Conservation (phyloP, 2,329 filamentous ascomycete genomes). For the Exophiala alcalophila region DNA sequence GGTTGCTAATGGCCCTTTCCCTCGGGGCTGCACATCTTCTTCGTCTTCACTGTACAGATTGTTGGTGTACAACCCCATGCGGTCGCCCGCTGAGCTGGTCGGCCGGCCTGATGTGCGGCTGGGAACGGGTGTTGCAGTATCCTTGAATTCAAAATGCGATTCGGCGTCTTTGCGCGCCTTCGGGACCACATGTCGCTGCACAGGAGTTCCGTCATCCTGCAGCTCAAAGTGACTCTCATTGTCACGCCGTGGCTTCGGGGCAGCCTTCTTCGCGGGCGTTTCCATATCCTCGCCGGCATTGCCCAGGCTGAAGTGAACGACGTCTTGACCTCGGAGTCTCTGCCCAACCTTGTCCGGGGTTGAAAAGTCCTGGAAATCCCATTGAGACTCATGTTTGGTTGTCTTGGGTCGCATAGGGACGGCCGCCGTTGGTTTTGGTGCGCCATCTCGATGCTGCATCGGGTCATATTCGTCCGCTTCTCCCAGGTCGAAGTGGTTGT, state of each 20-base stretch:
- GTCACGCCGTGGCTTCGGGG: constrained; percentile 66
- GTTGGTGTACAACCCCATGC: constrained; percentile 72
- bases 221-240: constrained; percentile 82
- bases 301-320: constrained; percentile 73
- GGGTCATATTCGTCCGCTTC: constrained; percentile 38
- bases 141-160: constrained; percentile 77
- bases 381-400: constrained; percentile 62
- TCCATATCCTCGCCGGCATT: constrained; percentile 56
- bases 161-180: constrained; percentile 72
- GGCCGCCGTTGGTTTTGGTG: constrained; percentile 30
- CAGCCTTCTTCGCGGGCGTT: constrained; percentile 33
- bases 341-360: constrained; percentile 74
- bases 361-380: constrained; percentile 83
- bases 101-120: constrained; percentile 32
- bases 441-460: constrained; percentile 27
- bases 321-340: constrained; percentile 65
- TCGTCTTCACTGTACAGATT: constrained; percentile 66
- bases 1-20: constrained; percentile 55
- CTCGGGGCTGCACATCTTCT: constrained; percentile 41
- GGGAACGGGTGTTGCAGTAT: constrained; percentile 55
- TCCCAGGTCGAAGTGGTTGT: constrained; percentile 78
- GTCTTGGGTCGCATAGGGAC: constrained; percentile 24
- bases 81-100: constrained; percentile 40
- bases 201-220: constrained; percentile 59
- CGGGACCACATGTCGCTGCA: constrained; percentile 35